A percentile compares a stretch with the other conserved stretches of the same genome.
Evolutionary conservation across 495 filamentous ascomycete genomes (phyloP).

Genomic region (Hypoxylon trugodes): DNA sequence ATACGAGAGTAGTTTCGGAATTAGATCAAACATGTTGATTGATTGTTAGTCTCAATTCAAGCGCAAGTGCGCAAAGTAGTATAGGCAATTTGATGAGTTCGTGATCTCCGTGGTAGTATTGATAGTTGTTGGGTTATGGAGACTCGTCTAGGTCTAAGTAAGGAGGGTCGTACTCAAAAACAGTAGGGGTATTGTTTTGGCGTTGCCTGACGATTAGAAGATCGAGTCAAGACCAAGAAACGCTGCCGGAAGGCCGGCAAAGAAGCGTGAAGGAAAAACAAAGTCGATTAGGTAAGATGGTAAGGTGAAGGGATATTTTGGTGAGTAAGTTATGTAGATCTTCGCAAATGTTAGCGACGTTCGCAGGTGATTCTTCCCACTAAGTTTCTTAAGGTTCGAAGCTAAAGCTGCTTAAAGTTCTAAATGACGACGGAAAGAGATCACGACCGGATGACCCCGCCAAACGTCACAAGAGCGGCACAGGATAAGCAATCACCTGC

Average conservation of each 20-base stretch:
- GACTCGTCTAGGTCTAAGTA: background rate
- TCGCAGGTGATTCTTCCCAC: too few relatives aligned
- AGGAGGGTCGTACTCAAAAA: slow-evolving; percentile 11
- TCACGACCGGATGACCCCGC: slow-evolving; percentile 38
- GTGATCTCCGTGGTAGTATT: background rate
- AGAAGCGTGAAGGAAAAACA: background rate
- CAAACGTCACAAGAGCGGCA: slow-evolving; percentile 41
- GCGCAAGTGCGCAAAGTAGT: background rate
- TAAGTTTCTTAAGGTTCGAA: slow-evolving; percentile 4
- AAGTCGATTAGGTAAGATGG: slow-evolving; percentile 8
- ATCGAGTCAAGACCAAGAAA: slow-evolving; percentile 15
- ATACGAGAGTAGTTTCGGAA: slow-evolving; percentile 83
- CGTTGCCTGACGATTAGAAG: background rate
- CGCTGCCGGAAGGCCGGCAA: slow-evolving; percentile 20
- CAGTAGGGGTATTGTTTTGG: background rate
- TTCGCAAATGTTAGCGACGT: slow-evolving; percentile 12
- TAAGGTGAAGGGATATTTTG: background rate
- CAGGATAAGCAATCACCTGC: slow-evolving; percentile 25
- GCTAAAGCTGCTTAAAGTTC: slow-evolving; percentile 30
- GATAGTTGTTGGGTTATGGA: background rate
- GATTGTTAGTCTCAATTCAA: background rate
- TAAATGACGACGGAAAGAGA: slow-evolving; percentile 33
- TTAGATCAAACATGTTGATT: slow-evolving; percentile 76
- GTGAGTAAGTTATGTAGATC: slow-evolving; percentile 5
- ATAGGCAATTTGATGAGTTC: background rate